Percentiles rank a stretch among this genome's conserved stretches.
These are phyloP conservation scores for Thinopyrum elongatum DNA, from an alignment of 176 grass and related monocot genomes.

Conservation along the genomic window DNA sequence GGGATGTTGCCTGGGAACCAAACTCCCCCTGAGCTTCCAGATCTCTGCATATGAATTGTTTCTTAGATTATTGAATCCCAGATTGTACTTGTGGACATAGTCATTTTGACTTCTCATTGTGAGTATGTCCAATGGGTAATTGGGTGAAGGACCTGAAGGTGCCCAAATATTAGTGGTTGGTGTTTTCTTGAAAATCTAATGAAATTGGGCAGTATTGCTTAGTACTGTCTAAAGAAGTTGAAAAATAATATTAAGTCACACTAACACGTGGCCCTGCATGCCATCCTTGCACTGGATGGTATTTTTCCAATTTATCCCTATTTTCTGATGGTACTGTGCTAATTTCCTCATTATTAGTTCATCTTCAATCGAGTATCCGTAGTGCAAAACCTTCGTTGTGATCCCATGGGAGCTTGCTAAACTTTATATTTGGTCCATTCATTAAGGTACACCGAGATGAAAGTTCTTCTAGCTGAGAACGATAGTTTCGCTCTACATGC, in stretches of 20 bases:
- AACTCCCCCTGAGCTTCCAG: no score
- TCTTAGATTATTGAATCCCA: no score
- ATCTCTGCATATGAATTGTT: no score
- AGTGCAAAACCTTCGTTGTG: conserved; percentile 13
- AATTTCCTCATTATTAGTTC: not conserved
- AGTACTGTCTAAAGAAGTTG: conserved; percentile 4
- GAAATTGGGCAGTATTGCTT: not conserved
- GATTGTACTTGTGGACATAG: no score
- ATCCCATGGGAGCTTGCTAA: conserved; percentile 13
- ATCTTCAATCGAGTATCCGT: not conserved
- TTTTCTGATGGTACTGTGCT: not conserved
- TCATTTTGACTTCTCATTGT: no score
- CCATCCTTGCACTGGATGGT: not conserved
- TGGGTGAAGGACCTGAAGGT: not conserved
- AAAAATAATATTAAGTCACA: not conserved
- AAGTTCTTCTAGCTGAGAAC: conserved; percentile 62
- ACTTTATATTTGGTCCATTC: conserved; percentile 41
- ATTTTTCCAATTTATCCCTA: not conserved
- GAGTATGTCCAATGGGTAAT: no score
- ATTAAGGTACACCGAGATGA: conserved; percentile 89
- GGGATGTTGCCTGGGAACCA: no score
- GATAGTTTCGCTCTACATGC: conserved; percentile 76
- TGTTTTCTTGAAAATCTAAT: not conserved
- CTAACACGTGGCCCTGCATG: not conserved
- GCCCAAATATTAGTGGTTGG: not conserved